Conservation (phyloP, 345 rosid species). For the Corchorus olitorius region DNA sequence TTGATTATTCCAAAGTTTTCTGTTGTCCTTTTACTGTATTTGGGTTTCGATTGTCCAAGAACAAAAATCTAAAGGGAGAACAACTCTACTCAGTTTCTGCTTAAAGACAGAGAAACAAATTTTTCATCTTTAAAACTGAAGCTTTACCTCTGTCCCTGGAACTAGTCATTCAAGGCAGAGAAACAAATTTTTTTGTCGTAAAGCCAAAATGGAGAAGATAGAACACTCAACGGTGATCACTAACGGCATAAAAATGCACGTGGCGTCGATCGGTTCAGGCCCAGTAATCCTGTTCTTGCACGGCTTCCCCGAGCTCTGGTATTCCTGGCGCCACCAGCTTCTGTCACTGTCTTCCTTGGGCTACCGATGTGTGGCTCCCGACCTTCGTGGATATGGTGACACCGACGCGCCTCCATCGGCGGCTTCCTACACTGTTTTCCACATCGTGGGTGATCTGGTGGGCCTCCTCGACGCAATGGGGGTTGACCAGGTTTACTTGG, state of each 20-base stretch:
- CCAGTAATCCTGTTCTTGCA: slow-evolving; percentile 64
- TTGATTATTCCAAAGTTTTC: no score
- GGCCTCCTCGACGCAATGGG: slow-evolving; percentile 46
- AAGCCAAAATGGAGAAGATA: slow-evolving; percentile 55
- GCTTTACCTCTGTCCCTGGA: no score
- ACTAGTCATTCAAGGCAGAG: background rate
- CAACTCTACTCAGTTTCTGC: no score
- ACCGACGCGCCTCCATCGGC: slow-evolving; percentile 54
- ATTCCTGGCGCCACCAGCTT: slow-evolving; percentile 81
- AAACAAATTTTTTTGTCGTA: background rate
- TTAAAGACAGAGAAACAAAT: no score
- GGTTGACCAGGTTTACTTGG: slow-evolving; percentile 55
- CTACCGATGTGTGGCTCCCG: slow-evolving; percentile 71
- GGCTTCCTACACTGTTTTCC: slow-evolving; percentile 48
- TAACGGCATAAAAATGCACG: slow-evolving; percentile 69
- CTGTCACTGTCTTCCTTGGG: slow-evolving; percentile 56
- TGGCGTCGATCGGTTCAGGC: slow-evolving; percentile 62
- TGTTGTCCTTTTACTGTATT: no score
- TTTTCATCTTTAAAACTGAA: no score
- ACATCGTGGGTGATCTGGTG: slow-evolving; percentile 57
- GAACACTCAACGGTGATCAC: slow-evolving; percentile 55
- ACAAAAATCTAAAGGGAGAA: no score
- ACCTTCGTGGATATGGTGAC: slow-evolving; percentile 76
- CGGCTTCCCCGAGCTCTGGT: slow-evolving; percentile 80
- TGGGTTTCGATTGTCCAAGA: no score